These are phyloP conservation scores for Apiotrichum gamsii DNA, from an alignment of 1,284 basidiomycete species.

Conservation along the genomic window DNA sequence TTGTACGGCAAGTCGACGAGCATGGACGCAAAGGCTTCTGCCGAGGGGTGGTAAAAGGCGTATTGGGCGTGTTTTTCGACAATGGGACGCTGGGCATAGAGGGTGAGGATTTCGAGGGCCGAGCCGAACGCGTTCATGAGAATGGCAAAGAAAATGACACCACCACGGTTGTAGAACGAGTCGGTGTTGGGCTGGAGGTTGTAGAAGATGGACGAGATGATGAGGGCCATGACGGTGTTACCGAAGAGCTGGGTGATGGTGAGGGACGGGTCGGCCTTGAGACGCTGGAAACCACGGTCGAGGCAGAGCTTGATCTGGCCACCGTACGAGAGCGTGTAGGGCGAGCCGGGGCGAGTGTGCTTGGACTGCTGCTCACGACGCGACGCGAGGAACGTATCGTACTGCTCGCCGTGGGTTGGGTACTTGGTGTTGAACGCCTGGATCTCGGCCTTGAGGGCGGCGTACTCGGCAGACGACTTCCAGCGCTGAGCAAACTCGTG, in stretches of 20 bases:
- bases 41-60: constrained; percentile 49
- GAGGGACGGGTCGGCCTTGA: constrained; percentile 46
- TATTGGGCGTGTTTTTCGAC: constrained; percentile 49
- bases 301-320: constrained; percentile 48
- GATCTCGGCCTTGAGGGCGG: constrained; percentile 43
- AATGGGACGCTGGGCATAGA: constrained; percentile 50
- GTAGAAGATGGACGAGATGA: constrained; percentile 48
- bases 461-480: constrained; percentile 42
- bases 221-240: constrained; percentile 47
- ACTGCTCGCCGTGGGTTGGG: constrained; percentile 43
- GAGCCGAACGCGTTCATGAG: constrained; percentile 42
- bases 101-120: constrained; percentile 45
- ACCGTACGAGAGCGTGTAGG: constrained; percentile 48
- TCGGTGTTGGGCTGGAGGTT: constrained; percentile 38
- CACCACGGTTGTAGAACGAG: constrained; percentile 40
- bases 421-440: constrained; percentile 41
- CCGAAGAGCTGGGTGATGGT: constrained; percentile 46
- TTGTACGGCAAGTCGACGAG: constrained; percentile 51
- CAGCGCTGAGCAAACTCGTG: constrained; percentile 53
- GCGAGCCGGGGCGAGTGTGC: constrained; percentile 39
- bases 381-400: constrained; percentile 46
- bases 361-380: constrained; percentile 49
- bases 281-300: constrained; percentile 45
- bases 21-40: constrained; percentile 49
- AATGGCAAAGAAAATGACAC: constrained; percentile 49